Evolutionary conservation across 768 basidiomycete genomes (phyloP), one percentile per base, ranked within the genome.

Genomic region (Mycena chlorophos): DNA sequence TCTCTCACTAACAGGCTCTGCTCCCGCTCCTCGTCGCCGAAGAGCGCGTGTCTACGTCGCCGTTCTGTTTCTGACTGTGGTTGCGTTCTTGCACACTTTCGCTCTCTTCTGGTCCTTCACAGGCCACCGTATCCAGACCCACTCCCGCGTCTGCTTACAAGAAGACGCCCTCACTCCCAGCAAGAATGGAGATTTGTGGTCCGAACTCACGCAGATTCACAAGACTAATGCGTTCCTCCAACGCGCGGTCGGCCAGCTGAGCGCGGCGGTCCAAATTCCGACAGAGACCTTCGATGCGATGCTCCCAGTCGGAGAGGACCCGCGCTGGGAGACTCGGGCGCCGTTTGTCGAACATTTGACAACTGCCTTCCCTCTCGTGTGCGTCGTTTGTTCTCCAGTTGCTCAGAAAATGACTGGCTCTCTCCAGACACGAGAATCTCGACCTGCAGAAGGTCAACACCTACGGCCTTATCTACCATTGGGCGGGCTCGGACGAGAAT

Each of bases 381-480:
- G 65, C 47, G 79, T 72, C 20, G 37, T 5, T 38, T 38, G 8
- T 19, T n/a, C 23, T 5, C 4, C 2, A n/a, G 8, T n/a, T n/a
- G 37, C 42, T 13, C 1, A 3, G 6, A 5, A 49, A 46, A 31
- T 3, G 59, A 26, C 14, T 26, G 22, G 34, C 1, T 45, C 31
- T 17, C 27, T 5, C 13, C 30, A 49, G 46, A 14, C 34, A 46
- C 51, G 38, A 13, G 29, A 28, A 19, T 17, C 45, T 57, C 27
- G 25, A 48, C 19, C 62, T 51, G 22, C 51, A 58, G 3, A 76
- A 78, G 57, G 79, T 88, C 54, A 85, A 85, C 61, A 85, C 79
- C 0, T 85, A 80, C 46, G 85, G 81, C 0, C 71, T 87, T n/a
- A 69, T 87, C 2, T 85, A 81, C 63, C 75, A 77, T 20, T 87